Evolutionary conservation across 1,284 basidiomycete species (phyloP).

Genomic region (Tilletia caries): DNA sequence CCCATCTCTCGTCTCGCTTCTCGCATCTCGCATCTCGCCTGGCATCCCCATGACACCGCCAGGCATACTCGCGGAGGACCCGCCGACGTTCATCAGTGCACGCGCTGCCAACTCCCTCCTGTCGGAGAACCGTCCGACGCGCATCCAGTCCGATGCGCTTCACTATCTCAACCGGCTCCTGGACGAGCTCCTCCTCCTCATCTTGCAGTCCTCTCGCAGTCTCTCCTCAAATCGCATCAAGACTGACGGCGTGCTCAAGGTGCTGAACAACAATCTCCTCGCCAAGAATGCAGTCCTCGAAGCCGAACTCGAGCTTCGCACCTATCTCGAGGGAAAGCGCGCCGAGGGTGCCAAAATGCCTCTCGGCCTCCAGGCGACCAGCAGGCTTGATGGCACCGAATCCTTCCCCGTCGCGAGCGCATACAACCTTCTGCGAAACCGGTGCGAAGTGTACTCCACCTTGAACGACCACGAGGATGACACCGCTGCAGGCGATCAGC

Average conservation of each 20-base stretch:
- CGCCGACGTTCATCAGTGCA: conserved; percentile 34
- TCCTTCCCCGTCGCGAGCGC: conserved; percentile 40
- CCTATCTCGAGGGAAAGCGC: conserved; percentile 40
- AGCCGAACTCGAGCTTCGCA: conserved; percentile 44
- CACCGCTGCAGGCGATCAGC: conserved; percentile 31
- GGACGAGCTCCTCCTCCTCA: conserved; percentile 41
- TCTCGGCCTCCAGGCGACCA: conserved; percentile 43
- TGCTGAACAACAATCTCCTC: conserved; percentile 39
- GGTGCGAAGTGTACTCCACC: conserved; percentile 46
- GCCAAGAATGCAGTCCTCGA: conserved; percentile 48
- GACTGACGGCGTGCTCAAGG: conserved; percentile 40
- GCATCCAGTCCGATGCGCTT: conserved; percentile 43
- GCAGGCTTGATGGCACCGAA: conserved; percentile 42
- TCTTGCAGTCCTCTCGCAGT: conserved; percentile 39
- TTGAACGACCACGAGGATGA: conserved; percentile 39
- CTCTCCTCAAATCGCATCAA: conserved; percentile 48
- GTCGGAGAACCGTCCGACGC: conserved; percentile 42
- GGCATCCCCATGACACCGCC: neutral
- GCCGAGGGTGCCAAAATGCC: conserved; percentile 44
- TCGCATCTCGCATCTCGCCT: neutral
- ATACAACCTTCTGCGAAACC: conserved; percentile 35
- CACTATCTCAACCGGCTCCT: conserved; percentile 39
- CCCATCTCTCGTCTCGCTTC: neutral
- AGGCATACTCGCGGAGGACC: neutral
- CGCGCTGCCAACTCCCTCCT: conserved; percentile 43